Evolutionary conservation across 148 eudicot species (phyloP), one percentile per base, ranked within the genome.

Genomic region (Nepenthes gracilis): DNA sequence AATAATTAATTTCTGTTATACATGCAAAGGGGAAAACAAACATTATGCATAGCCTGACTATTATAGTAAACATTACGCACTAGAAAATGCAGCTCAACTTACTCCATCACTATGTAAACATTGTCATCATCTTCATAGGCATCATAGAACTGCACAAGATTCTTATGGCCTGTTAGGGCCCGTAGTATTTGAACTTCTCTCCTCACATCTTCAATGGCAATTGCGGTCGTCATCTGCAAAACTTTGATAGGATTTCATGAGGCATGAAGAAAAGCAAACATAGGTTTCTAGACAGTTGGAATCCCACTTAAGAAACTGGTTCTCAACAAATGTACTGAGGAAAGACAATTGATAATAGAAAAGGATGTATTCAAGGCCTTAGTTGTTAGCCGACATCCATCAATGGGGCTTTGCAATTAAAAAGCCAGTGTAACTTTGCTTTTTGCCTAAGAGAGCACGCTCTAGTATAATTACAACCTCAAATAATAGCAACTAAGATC

Each of bases 101-200:
- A 84, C 90, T 84, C 86, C 86, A 81, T 81, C 12, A 77, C 86
- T 62, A 84, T 67, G 68, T 84, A 84, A 73, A 84, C 83, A 70
- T 81, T 74, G 53, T 81, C 78, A 14, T 62, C 47, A 65, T 84
- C 90, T 70, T 84, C 90, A 65, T 64, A 81, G 50, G 90, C 84
- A 56, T 84, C 90, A 65, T 81, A 72, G 73, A 81, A 79, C 35
- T 75, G 68, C 11, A 74, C 84, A 11, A 84, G 71, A 65, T 84
- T 81, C 14, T 40, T 48, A 57, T 84, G 90, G 35, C 83, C 84
- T 1, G 78, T 36, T 63, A 84, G 70, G 1, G 78, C 78, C 35
- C 67, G 76, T 64, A 84, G 67, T 50, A 84, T 84, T 64, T 79
- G 79, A 59, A 84, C 81, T 61, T 84, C 90, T 59, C 90, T 72